phyloP scores from a whole-genome alignment of 441 rosid species.

The Jatropha multifida region DNA sequence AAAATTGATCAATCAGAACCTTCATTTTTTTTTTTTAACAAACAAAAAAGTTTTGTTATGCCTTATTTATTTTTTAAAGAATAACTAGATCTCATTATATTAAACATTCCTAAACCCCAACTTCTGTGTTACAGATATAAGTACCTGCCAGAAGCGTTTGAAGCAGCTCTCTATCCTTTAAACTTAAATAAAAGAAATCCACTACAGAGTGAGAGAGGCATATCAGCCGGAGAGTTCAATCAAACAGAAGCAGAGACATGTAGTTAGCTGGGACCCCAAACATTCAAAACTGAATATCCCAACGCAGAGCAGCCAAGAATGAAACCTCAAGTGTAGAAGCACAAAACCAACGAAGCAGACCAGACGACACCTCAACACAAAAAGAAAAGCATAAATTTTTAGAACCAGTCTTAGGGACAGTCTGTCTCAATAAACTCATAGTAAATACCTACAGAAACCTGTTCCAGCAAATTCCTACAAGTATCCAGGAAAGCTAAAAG shows the following conservation, averaged over 20 bases:
- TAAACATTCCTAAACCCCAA: slow-evolving; percentile 28
- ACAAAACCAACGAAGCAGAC: slow-evolving; percentile 85
- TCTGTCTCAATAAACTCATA: slow-evolving; percentile 40
- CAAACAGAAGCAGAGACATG: no score
- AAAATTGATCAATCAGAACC: background rate
- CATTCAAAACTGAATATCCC: no score
- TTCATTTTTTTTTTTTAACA: no score
- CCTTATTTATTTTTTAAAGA: background rate
- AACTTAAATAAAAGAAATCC: no score
- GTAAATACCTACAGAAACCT: slow-evolving; percentile 30
- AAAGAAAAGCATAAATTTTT: slow-evolving; percentile 60
- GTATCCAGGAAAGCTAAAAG: slow-evolving; percentile 36
- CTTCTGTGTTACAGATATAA: slow-evolving; percentile 32
- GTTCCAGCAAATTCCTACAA: slow-evolving; percentile 34
- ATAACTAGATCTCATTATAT: background rate
- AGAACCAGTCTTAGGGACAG: slow-evolving; percentile 41
- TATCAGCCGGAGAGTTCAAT: no score
- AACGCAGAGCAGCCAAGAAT: slow-evolving; percentile 47
- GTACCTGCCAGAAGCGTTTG: no score
- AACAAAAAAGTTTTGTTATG: no score
- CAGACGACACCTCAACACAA: slow-evolving; percentile 87
- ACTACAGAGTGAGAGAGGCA: no score
- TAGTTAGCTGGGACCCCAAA: no score
- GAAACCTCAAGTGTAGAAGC: slow-evolving; percentile 75
- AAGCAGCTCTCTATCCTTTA: no score